Conservation (phyloP, 257 asterid species). For the Fraxinus cuspidata region DNA sequence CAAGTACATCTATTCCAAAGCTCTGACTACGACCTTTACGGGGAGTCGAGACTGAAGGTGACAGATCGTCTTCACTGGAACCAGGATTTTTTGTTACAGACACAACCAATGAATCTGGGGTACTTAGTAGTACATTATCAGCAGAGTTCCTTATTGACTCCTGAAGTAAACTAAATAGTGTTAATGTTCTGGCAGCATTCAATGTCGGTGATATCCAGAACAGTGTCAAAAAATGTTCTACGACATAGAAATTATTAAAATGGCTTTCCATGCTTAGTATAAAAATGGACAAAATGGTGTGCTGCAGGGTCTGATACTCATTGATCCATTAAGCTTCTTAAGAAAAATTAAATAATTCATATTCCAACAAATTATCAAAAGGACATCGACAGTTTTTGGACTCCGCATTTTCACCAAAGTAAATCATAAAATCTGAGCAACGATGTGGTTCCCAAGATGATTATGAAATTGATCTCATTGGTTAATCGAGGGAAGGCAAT, state of each 20-base stretch:
- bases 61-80: conserved; percentile 57
- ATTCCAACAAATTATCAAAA: not conserved
- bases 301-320: not conserved
- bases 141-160: conserved; percentile 93
- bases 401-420: not conserved
- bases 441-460: not conserved
- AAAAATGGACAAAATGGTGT: not conserved
- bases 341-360: not conserved
- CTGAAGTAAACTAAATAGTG: conserved; percentile 45
- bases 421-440: not conserved
- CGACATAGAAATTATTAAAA: not conserved
- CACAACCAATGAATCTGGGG: conserved; percentile 81
- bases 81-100: conserved; percentile 55
- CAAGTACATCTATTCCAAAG: conserved; percentile 77
- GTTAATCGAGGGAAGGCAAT: too few species aligned
- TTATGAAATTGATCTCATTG: not conserved
- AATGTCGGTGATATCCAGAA: not conserved
- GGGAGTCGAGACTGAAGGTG: conserved; percentile 57
- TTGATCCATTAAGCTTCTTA: not conserved
- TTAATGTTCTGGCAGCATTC: conserved; percentile 28
- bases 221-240: not conserved
- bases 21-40: conserved; percentile 66
- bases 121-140: conserved; percentile 70
- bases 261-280: not conserved
- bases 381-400: not conserved